A percentile compares a stretch with the other conserved stretches of the same genome.
phyloP scores from a whole-genome alignment of 768 basidiomycete species.

The Boletus tomentosulus region DNA sequence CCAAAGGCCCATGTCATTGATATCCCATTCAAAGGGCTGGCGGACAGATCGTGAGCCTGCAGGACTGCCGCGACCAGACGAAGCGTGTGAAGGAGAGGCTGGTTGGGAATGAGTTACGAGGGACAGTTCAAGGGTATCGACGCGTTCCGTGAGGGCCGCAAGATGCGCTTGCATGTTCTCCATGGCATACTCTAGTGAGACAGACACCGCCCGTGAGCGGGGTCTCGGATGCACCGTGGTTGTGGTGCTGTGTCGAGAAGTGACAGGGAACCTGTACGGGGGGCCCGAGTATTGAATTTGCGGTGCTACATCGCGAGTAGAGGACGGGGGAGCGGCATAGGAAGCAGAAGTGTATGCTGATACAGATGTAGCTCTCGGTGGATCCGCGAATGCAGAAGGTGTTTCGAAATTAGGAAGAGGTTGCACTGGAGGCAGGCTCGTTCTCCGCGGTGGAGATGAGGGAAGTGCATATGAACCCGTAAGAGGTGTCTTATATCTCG shows the following conservation, averaged over 20 bases:
- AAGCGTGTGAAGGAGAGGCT: slow-evolving; percentile 39
- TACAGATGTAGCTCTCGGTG: slow-evolving; percentile 36
- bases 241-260: slow-evolving; percentile 32
- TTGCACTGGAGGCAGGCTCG: slow-evolving; percentile 56
- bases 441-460: slow-evolving; percentile 43
- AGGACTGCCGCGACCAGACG: slow-evolving; percentile 43
- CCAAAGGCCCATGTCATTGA: slow-evolving; percentile 86
- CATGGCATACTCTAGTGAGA: slow-evolving; percentile 63
- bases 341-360: slow-evolving; percentile 35
- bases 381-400: slow-evolving; percentile 65
- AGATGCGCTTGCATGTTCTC: slow-evolving; percentile 79
- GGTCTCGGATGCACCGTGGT: slow-evolving; percentile 38
- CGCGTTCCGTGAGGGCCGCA: slow-evolving; percentile 75
- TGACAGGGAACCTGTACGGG: slow-evolving; percentile 35
- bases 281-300: slow-evolving; percentile 35
- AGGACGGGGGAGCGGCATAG: slow-evolving; percentile 36
- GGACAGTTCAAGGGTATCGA: slow-evolving; percentile 62
- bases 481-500: slow-evolving; percentile 76
- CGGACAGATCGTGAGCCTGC: slow-evolving; percentile 24
- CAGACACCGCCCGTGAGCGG: slow-evolving; percentile 33
- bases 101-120: slow-evolving; percentile 30
- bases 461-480: slow-evolving; percentile 58
- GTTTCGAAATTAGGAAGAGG: slow-evolving; percentile 70
- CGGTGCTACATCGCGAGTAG: slow-evolving; percentile 37
- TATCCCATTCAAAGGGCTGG: slow-evolving; percentile 50